Evolutionary conservation across 192 early-diverging fungal species (phyloP).

Genomic region (Coemansia asiatica): DNA sequence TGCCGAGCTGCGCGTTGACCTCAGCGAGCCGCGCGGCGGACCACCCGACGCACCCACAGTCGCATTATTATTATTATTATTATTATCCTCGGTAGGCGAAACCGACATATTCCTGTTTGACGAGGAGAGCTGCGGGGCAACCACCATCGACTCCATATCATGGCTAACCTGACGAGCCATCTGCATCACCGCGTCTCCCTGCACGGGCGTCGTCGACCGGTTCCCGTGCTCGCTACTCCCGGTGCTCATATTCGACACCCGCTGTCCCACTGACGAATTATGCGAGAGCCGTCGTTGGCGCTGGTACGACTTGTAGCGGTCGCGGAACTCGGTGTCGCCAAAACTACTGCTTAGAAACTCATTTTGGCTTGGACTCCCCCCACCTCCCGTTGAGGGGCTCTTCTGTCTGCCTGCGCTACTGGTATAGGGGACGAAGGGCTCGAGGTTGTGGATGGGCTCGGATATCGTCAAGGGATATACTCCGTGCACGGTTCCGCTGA

Average conservation of each 20-base stretch:
- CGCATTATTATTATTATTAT: too few species aligned
- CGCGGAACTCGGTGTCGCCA: conserved; percentile 42
- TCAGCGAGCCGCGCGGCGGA: conserved; percentile 42
- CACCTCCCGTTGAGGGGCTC: not conserved
- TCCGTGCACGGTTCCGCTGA: not conserved
- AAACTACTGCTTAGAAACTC: conserved; percentile 6
- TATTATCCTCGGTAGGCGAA: conserved; percentile 8
- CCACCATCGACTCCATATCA: conserved; percentile 23
- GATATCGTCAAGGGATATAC: conserved; percentile 43
- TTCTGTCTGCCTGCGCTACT: not conserved
- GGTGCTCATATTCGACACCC: conserved; percentile 42
- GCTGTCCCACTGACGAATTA: conserved; percentile 22
- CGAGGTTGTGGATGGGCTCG: conserved; percentile 52
- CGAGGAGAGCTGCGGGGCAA: conserved; percentile 1
- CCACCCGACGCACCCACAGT: conserved; percentile 5
- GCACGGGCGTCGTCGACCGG: conserved; percentile 4
- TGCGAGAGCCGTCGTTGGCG: conserved; percentile 50
- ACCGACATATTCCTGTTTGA: conserved; percentile 13
- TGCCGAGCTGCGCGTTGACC: conserved; percentile 46
- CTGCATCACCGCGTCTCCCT: not conserved
- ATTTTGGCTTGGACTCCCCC: conserved; percentile 5
- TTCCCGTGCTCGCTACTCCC: conserved; percentile 27
- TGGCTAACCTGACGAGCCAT: conserved; percentile 33
- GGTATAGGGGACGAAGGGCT: conserved; percentile 8
- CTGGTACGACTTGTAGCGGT: conserved; percentile 48